Evolutionary conservation across 2,329 filamentous ascomycete genomes (phyloP), one percentile per base, ranked within the genome.

Genomic region (Beauveria caledonica): DNA sequence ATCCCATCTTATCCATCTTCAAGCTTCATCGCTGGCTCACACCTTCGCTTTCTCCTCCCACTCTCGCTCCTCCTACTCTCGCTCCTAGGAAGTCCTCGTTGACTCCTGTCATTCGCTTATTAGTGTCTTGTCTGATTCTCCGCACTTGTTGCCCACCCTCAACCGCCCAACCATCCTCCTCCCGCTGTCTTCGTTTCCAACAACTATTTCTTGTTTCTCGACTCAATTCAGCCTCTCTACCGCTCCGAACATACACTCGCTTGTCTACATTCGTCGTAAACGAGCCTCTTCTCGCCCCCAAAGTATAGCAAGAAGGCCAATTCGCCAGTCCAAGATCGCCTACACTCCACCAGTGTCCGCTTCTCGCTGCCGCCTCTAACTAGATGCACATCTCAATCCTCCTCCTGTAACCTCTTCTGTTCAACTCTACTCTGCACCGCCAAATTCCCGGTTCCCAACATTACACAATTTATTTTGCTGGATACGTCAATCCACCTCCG

Each of bases 41-140:
- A 81, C 79, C 73, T 74, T 81, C 79, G 78, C 79, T 80, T 78
- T 75, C 71, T 71, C 69, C 68, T 71, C 72, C 58, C 40, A 46
- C 46, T 71, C 72, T 68, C 68, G 68, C 67, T 62, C 66, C 72
- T 71, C 67, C 66, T 66, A 66, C 56, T 51, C 45, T 60, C 60
- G 56, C 70, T 71, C 70, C 73, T 81, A 84, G 84, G 84, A 86
- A 86, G 83, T 85, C 84, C 85, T 87, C 84, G 84, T 80, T 77
- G 85, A 80, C 84, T 87, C 85, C 84, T 86, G 84, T 86, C 85
- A 85, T 83, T 87, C 85, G 85, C 85, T 87, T 77, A 74, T 72
- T 71, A 73, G 73, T 78, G 73, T 76, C 77, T 79, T 77, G 74
- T 74, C 77, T 78, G 75, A 74, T 74, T 72, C 76, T 76, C 76